Evolutionary conservation across 1,284 basidiomycete species (phyloP).

Genomic region (Fomitopsis betulina): DNA sequence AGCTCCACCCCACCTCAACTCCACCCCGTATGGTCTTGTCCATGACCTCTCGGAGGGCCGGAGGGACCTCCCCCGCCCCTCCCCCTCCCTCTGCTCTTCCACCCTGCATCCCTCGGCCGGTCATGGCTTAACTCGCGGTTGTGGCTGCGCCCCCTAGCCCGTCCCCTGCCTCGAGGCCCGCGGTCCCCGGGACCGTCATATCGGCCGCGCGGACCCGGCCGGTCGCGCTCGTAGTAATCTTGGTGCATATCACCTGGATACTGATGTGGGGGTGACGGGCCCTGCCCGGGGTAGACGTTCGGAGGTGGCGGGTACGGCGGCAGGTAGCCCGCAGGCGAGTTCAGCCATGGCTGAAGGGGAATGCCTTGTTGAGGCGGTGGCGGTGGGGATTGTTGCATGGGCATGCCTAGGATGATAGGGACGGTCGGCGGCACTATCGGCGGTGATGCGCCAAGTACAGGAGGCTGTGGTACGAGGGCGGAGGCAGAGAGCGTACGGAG

Average conservation of each 20-base stretch:
- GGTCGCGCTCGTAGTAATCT: slow-evolving; percentile 13
- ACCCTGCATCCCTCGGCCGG: slow-evolving; percentile 54
- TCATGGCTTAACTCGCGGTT: slow-evolving; percentile 31
- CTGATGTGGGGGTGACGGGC: slow-evolving; percentile 3
- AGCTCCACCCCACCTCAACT: slow-evolving; percentile 12
- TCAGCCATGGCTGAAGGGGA: slow-evolving; percentile 9
- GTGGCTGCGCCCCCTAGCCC: slow-evolving; percentile 33
- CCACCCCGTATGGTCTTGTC: slow-evolving; percentile 16
- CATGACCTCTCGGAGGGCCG: slow-evolving; percentile 16
- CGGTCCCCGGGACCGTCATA: slow-evolving; percentile 18
- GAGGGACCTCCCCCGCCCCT: slow-evolving; percentile 13
- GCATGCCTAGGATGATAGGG: neutral
- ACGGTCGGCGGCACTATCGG: neutral
- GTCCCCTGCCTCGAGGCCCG: slow-evolving; percentile 20
- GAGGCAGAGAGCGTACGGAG: slow-evolving; percentile 38
- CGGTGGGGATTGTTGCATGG: neutral
- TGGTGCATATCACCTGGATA: slow-evolving; percentile 8
- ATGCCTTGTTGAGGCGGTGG: neutral
- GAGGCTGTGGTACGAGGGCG: neutral
- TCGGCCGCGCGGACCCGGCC: slow-evolving; percentile 4
- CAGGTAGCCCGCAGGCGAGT: neutral
- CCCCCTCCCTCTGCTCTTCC: slow-evolving; percentile 28
- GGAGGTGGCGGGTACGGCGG: slow-evolving; percentile 5
- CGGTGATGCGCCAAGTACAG: neutral
- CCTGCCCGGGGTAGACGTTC: neutral